These are phyloP conservation scores for Teratosphaeria epicoccoides DNA, from an alignment of 2,329 filamentous ascomycete genomes.

Conservation along the genomic window DNA sequence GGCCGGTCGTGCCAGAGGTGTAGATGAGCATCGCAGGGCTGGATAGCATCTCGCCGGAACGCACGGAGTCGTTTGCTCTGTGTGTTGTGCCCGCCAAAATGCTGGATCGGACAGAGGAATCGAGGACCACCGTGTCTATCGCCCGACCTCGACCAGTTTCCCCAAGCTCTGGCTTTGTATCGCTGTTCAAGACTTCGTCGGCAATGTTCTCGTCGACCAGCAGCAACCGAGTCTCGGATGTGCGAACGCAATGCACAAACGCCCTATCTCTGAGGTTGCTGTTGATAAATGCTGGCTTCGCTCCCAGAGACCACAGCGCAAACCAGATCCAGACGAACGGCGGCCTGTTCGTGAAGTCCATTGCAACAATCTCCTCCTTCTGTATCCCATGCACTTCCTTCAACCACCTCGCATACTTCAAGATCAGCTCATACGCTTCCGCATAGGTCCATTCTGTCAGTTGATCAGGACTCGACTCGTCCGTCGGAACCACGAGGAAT, in stretches of 20 bases:
- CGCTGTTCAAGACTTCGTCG: constrained; percentile 43
- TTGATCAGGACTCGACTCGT: constrained; percentile 10
- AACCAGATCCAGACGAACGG: constrained; percentile 65
- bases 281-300: constrained; percentile 76
- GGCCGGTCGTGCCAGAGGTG: constrained; percentile 44
- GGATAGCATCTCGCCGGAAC: constrained; percentile 17
- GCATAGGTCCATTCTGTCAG: constrained; percentile 54
- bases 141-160: constrained; percentile 31
- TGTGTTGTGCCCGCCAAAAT: constrained; percentile 18
- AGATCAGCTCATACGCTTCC: constrained; percentile 58
- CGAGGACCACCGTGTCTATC: constrained; percentile 55
- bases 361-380: constrained; percentile 64
- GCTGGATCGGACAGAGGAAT: constrained; percentile 45
- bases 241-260: constrained; percentile 62
- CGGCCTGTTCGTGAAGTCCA: constrained; percentile 75
- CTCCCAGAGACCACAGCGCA: constrained; percentile 73
- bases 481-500: constrained; percentile 24
- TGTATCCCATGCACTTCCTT: constrained; percentile 53
- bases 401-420: constrained; percentile 69
- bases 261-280: constrained; percentile 67
- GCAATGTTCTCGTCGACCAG: constrained; percentile 55
- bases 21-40: constrained; percentile 60
- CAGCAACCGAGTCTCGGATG: constrained; percentile 55
- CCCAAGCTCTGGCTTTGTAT: constrained; percentile 37
- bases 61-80: constrained; percentile 22